Base-by-base conservation (phyloP, 192 early-diverging fungal genomes). In the Funneliformis mosseae region DNA sequence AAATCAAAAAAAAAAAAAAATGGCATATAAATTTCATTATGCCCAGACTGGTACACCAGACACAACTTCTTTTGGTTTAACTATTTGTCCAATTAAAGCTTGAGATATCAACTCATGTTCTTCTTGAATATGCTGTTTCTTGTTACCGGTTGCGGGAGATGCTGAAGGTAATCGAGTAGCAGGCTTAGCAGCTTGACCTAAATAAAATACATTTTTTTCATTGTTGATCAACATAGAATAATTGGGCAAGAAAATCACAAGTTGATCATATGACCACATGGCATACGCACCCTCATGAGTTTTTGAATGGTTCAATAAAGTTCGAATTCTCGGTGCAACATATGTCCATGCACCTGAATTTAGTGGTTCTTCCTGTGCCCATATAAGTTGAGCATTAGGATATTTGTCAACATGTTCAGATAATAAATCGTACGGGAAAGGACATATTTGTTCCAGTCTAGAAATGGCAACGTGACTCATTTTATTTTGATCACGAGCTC, bases 331-430 rank as follows among this genome's bases (percentile, higher is more conserved):
- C 18, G 96, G 96, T 76, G 91, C 91, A 41, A 98, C 93, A 83
- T 95, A 95, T 8, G 87, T 83, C 96, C 96, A 99, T 45, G 93
- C 91, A 81, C 97, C 97, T 89, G 92, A 91, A 88, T 99, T 99
- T 83, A 96, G 88, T 12, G 95, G 93, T 86, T 99, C 97, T 87
- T 99, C 97, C 87, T 99, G 97, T 50, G 89, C 92, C 94, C 95
- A 99, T 28, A 97, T 91, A 83, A 97, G 88, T 83, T 97, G 93
- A 76, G 96, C 92, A 81, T 93, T 95, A 78, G 93, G 93, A 87
- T 97, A 99, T 87, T 93, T 92, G 84, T 97, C 96, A 43, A 94
- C 79, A 80, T 95, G 92, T 79, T 92, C 87, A 87, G 93, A 93
- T 75, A 95, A 92, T 70, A 93, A 89, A 81, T 96, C 94, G 91